Percentiles rank a stretch among this genome's conserved stretches.
phyloP scores from a whole-genome alignment of 202 grass and related monocot species.

The Musa balbisiana region DNA sequence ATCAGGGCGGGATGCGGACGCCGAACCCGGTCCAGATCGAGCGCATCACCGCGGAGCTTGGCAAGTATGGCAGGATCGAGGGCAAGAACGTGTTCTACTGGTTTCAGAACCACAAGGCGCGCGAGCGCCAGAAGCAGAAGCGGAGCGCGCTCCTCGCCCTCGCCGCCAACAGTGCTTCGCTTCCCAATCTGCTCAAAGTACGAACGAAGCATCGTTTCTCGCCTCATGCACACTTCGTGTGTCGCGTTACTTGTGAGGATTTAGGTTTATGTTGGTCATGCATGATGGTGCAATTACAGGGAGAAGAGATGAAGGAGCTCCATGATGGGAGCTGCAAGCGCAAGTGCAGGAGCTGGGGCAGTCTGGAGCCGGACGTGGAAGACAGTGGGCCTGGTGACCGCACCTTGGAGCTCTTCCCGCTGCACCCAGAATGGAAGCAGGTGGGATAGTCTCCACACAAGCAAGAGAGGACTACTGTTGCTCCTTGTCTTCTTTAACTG shows the following conservation, averaged over 20 bases:
- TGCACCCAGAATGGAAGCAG: slow-evolving; percentile 57
- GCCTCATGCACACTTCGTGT: no score
- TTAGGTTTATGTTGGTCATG: not conserved
- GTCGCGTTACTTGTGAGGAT: no score
- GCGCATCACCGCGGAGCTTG: slow-evolving; percentile 68
- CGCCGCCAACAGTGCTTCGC: slow-evolving; percentile 16
- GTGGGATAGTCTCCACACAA: not conserved
- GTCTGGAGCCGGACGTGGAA: slow-evolving; percentile 5
- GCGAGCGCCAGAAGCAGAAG: slow-evolving; percentile 95
- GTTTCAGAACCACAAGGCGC: slow-evolving; percentile 97
- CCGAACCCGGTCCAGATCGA: slow-evolving; percentile 88
- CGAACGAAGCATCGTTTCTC: not conserved
- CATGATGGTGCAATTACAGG: not conserved
- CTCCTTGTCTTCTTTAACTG: slow-evolving; percentile 3
- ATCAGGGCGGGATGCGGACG: slow-evolving; percentile 73
- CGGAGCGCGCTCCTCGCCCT: slow-evolving; percentile 56
- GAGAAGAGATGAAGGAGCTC: not conserved
- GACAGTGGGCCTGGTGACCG: slow-evolving; percentile 18
- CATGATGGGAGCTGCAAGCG: slow-evolving; percentile 21
- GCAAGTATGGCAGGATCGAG: slow-evolving; percentile 67
- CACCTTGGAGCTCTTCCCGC: slow-evolving; percentile 84
- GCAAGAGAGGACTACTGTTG: not conserved
- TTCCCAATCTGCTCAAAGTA: slow-evolving; percentile 1
- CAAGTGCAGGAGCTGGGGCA: slow-evolving; percentile 33
- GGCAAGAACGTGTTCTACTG: slow-evolving; percentile 99